Conservation (phyloP, 108 stramenopile genomes). For the Skeletonema menzelii region DNA sequence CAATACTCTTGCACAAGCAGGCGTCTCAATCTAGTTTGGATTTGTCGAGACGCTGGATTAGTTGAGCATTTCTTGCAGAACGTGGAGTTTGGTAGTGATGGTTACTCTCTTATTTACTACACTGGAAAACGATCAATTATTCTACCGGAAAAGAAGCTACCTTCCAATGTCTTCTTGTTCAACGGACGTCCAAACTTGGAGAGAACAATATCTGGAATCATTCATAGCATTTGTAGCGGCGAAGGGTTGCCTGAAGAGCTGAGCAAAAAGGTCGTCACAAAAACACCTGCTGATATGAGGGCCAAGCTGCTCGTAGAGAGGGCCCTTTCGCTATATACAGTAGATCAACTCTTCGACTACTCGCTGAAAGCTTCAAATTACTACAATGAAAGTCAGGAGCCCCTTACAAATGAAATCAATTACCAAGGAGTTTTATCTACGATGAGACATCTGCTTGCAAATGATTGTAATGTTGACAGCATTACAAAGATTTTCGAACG, state of each 20-base stretch:
- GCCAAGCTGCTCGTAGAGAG: conserved; percentile 25
- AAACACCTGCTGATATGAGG: conserved; percentile 16
- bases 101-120: conserved; percentile 34
- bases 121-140: conserved; percentile 35
- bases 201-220: conserved; percentile 23
- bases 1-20: conserved; percentile 31
- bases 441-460: conserved; percentile 31
- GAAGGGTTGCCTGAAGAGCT: conserved; percentile 29
- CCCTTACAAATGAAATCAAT: background rate
- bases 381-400: conserved; percentile 9
- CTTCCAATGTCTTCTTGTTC: conserved; percentile 36
- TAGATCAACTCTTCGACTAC: conserved; percentile 44
- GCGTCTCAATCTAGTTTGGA: conserved; percentile 42
- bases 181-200: conserved; percentile 30
- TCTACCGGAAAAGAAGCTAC: conserved; percentile 22
- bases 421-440: conserved; percentile 19
- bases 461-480: conserved; percentile 11
- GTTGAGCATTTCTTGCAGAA: conserved; percentile 38
- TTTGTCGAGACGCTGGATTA: conserved; percentile 40
- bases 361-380: conserved; percentile 15
- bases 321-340: conserved; percentile 23
- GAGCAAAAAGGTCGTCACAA: conserved; percentile 3
- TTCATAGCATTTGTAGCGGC: conserved; percentile 12
- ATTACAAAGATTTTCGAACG: conserved; percentile 22
- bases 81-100: conserved; percentile 23